Evolutionary conservation across 768 basidiomycete genomes (phyloP).

Genomic region (Naganishia vaughanmartiniae): DNA sequence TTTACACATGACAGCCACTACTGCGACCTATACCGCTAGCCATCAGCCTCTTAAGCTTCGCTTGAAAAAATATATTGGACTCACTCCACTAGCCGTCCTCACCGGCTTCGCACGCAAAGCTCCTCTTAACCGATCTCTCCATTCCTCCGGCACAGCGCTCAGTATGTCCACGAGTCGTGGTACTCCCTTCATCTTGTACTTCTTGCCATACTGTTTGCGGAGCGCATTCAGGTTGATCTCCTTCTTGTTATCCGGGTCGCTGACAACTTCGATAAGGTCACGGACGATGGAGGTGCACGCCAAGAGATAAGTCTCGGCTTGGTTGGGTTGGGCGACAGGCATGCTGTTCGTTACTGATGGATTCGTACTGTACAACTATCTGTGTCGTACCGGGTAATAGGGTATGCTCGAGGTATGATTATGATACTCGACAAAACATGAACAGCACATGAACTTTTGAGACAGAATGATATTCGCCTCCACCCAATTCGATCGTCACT

Average conservation of each 20-base stretch:
- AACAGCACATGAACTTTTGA: neutral
- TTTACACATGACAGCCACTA: constrained; percentile 99
- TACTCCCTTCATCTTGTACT: constrained; percentile 77
- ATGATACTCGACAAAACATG: neutral
- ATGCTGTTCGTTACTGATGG: constrained; percentile 31
- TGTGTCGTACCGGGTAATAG: neutral
- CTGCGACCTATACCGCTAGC: constrained; percentile 70
- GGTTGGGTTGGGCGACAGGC: constrained; percentile 57
- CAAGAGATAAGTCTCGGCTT: constrained; percentile 83
- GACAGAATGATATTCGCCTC: constrained; percentile 16
- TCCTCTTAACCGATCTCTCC: constrained; percentile 84
- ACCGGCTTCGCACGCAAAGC: constrained; percentile 91
- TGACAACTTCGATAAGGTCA: constrained; percentile 66
- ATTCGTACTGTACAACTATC: neutral
- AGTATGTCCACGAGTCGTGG: constrained; percentile 96
- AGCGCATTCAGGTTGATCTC: constrained; percentile 83
- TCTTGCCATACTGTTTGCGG: constrained; percentile 83
- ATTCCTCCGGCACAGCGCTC: constrained; percentile 95
- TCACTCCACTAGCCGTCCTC: constrained; percentile 89
- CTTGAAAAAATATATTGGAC: constrained; percentile 41
- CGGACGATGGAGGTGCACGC: constrained; percentile 93
- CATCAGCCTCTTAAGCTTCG: neutral
- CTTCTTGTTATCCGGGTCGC: constrained; percentile 72
- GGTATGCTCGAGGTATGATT: neutral
- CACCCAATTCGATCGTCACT: constrained; percentile 5